Percentiles rank a stretch among this genome's conserved stretches.
Conservation (phyloP, 2,329 filamentous ascomycete species). For the Colletotrichum plurivorum region DNA sequence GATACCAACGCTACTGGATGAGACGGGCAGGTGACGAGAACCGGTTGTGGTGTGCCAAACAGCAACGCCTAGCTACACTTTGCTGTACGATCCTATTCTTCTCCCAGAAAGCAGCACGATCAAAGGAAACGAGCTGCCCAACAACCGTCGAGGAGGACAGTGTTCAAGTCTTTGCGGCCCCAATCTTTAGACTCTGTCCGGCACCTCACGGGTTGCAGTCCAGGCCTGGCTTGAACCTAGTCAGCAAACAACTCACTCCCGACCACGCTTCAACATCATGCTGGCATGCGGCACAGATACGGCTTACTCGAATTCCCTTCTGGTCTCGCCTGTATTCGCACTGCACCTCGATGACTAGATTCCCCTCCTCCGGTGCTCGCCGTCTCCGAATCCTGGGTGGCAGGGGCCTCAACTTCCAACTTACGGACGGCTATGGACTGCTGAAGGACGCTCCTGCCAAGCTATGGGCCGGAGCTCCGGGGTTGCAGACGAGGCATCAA, state of each 20-base stretch:
- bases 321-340: not conserved
- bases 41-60: too few relatives aligned
- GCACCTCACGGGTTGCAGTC: not conserved
- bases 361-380: not conserved
- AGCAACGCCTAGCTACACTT: too few relatives aligned
- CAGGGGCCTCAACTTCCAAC: too few relatives aligned
- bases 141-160: not conserved
- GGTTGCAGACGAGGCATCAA: slow-evolving; percentile 2
- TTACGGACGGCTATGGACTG: not conserved
- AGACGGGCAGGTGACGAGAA: too few relatives aligned
- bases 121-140: too few relatives aligned
- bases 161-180: not conserved
- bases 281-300: slow-evolving; percentile 15
- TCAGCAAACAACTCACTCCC: not conserved
- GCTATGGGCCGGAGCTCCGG: slow-evolving; percentile 9
- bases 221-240: not conserved
- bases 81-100: too few relatives aligned
- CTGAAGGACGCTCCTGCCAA: not conserved
- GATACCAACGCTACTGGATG: not conserved
- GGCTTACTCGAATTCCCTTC: not conserved
- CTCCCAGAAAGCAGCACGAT: too few relatives aligned
- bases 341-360: not conserved
- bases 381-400: not conserved
- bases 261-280: slow-evolving; percentile 22
- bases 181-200: slow-evolving; percentile 26